phyloP scores from a whole-genome alignment of 1,284 basidiomycete species.

The Cutaneotrichosporon arboriforme region DNA sequence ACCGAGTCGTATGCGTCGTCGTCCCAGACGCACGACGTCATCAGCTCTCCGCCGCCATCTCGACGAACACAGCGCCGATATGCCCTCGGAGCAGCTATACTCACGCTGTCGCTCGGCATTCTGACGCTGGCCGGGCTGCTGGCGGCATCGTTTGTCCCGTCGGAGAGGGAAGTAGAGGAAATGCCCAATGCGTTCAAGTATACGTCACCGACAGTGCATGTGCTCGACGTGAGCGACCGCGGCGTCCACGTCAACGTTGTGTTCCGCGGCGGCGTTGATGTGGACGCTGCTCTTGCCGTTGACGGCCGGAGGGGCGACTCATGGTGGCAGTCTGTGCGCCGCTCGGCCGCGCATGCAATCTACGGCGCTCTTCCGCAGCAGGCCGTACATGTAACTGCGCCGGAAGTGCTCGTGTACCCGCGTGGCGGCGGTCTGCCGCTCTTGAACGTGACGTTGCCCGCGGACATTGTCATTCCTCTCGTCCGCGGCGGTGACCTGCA shows the following conservation, averaged over 20 bases:
- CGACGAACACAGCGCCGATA: background rate
- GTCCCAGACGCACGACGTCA: background rate
- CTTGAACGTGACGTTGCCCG: constrained; percentile 24
- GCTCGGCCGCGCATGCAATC: constrained; percentile 18
- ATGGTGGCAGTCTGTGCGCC: constrained; percentile 43
- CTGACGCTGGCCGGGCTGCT: constrained; percentile 32
- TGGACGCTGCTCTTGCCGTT: constrained; percentile 33
- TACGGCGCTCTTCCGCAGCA: constrained; percentile 15
- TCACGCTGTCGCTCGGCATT: constrained; percentile 25
- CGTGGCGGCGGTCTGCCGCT: constrained; percentile 16
- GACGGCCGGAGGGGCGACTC: constrained; percentile 24
- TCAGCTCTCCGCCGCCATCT: too few relatives aligned
- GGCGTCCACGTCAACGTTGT: constrained; percentile 39
- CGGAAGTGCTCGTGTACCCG: constrained; percentile 7
- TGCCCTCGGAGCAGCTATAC: constrained; percentile 17
- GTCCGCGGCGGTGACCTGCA: constrained; percentile 27
- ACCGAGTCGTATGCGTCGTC: background rate
- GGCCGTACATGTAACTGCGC: constrained; percentile 21
- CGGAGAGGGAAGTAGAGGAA: constrained; percentile 1
- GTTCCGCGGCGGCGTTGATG: constrained; percentile 38
- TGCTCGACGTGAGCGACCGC: constrained; percentile 41
- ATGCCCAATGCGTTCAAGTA: constrained; percentile 5
- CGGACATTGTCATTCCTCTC: constrained; percentile 27
- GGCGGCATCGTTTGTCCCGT: constrained; percentile 26
- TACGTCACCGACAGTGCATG: constrained; percentile 17